Evolutionary conservation across 2,329 filamentous ascomycete species (phyloP).

Genomic region (Curvularia spicifera): DNA sequence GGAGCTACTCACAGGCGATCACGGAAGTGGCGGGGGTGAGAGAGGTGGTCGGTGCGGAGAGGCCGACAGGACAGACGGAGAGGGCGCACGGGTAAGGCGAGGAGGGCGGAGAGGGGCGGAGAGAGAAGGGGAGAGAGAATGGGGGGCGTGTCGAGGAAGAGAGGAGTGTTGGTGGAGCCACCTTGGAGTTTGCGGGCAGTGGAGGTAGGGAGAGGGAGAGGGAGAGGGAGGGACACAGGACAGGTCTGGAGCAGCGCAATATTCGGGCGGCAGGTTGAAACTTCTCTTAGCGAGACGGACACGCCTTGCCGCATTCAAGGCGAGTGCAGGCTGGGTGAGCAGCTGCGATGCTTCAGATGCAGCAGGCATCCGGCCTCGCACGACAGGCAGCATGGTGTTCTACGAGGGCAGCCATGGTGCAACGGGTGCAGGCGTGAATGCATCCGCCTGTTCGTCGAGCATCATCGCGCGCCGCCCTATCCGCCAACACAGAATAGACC

Average conservation of each 20-base stretch:
- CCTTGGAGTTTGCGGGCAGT: conserved; percentile 20
- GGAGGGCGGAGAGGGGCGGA: conserved; percentile 28
- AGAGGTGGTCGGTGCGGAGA: conserved; percentile 42
- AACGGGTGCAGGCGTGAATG: conserved; percentile 17
- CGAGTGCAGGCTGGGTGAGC: conserved; percentile 24
- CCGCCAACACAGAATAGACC: conserved; percentile 21
- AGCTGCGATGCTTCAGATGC: conserved; percentile 16
- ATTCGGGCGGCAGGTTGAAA: conserved; percentile 34
- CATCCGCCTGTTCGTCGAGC: conserved; percentile 17
- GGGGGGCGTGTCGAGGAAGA: conserved; percentile 12
- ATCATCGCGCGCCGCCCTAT: conserved; percentile 19
- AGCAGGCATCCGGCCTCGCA: conserved; percentile 12
- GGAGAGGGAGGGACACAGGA: conserved; percentile 18
- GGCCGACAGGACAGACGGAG: conserved; percentile 22
- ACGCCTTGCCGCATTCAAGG: conserved; percentile 36
- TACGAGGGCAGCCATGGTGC: conserved; percentile 21
- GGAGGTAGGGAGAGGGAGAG: conserved; percentile 31
- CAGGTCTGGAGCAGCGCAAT: conserved; percentile 18
- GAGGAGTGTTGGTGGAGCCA: conserved; percentile 26
- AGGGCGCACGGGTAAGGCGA: conserved; percentile 23
- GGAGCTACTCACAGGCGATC: conserved; percentile 39
- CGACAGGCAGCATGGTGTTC: conserved; percentile 16
- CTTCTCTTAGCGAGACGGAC: conserved; percentile 42
- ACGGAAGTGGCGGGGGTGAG: conserved; percentile 46
- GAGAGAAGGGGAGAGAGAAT: conserved; percentile 20